These are phyloP conservation scores for Zelopaecilomyces penicillatus DNA, from an alignment of 2,329 filamentous ascomycete species.

Conservation along the genomic window DNA sequence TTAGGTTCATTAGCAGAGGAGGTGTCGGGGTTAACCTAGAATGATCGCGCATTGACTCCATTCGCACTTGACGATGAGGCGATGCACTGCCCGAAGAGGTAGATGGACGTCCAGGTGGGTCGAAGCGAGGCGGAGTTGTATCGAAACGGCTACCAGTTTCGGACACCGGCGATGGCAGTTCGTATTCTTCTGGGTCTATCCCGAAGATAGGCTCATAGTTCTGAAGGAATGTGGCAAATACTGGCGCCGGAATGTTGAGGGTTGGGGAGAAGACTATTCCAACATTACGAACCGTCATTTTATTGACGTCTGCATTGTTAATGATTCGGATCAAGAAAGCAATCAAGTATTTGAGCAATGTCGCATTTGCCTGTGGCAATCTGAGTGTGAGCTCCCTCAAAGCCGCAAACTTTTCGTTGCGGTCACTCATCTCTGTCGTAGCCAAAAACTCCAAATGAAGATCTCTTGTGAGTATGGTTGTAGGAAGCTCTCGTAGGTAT, in stretches of 20 bases:
- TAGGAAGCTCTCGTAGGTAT: conserved; percentile 85
- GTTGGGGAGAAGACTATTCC: conserved; percentile 98
- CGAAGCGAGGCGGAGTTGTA: conserved; percentile 18
- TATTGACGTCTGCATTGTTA: conserved; percentile 82
- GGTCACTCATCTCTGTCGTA: conserved; percentile 70
- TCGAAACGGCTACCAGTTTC: conserved; percentile 28
- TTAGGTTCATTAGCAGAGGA: conserved; percentile 30
- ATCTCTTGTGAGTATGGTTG: conserved; percentile 83
- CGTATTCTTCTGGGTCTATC: conserved; percentile 55
- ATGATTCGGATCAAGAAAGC: conserved; percentile 88
- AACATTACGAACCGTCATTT: conserved; percentile 97
- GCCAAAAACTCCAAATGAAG: conserved; percentile 82
- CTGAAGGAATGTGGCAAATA: conserved; percentile 89
- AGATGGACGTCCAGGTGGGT: conserved; percentile 37
- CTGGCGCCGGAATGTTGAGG: conserved; percentile 87
- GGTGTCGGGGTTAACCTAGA: conserved; percentile 40
- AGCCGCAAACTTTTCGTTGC: conserved; percentile 65
- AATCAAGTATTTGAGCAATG: conserved; percentile 75
- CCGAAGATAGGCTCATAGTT: conserved; percentile 85
- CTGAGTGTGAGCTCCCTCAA: conserved; percentile 72
- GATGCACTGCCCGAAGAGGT: conserved; percentile 42
- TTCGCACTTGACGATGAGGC: conserved; percentile 40
- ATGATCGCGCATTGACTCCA: conserved; percentile 21
- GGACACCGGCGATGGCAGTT: conserved; percentile 40
- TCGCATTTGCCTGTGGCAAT: conserved; percentile 71